phyloP scores from a whole-genome alignment of 139 green algal genomes.

The Asterochloris erici region DNA sequence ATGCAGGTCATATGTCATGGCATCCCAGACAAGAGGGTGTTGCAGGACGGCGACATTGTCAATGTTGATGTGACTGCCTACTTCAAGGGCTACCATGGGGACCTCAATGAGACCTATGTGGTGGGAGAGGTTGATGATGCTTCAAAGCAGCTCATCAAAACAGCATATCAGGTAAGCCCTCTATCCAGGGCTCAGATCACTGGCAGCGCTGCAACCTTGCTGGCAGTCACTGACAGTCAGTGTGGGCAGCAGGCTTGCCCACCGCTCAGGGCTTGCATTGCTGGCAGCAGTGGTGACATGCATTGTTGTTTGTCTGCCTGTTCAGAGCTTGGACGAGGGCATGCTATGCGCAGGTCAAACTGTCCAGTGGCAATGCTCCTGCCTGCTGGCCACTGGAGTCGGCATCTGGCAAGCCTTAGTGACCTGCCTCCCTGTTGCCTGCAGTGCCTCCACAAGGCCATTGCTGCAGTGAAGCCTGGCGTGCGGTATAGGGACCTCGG shows the following conservation, averaged over 20 bases:
- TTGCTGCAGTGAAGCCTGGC: conserved; percentile 84
- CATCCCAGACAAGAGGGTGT: conserved; percentile 87
- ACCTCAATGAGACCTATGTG: conserved; percentile 96
- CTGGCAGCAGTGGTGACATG: neutral
- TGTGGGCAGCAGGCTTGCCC: too few species aligned
- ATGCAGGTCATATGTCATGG: conserved; percentile 95
- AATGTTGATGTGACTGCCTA: conserved; percentile 96
- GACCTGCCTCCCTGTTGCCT: neutral
- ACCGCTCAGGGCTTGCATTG: neutral
- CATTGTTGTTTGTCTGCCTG: too few species aligned
- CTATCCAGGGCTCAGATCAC: too few species aligned
- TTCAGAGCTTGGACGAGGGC: too few species aligned
- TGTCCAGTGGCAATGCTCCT: too few species aligned
- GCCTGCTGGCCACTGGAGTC: too few species aligned
- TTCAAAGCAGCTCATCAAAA: conserved; percentile 75
- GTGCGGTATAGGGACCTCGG: conserved; percentile 89
- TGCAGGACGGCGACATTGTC: conserved; percentile 95
- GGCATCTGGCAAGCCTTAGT: neutral
- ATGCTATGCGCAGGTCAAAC: too few species aligned
- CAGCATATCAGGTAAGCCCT: conserved; percentile 43
- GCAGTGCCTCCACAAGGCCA: conserved; percentile 80
- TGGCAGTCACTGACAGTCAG: too few species aligned
- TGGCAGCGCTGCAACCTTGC: too few species aligned
- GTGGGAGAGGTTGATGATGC: conserved; percentile 77
- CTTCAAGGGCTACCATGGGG: conserved; percentile 87